Conservation (phyloP, 2,329 filamentous ascomycete genomes). For the Penicillium sp. region DNA sequence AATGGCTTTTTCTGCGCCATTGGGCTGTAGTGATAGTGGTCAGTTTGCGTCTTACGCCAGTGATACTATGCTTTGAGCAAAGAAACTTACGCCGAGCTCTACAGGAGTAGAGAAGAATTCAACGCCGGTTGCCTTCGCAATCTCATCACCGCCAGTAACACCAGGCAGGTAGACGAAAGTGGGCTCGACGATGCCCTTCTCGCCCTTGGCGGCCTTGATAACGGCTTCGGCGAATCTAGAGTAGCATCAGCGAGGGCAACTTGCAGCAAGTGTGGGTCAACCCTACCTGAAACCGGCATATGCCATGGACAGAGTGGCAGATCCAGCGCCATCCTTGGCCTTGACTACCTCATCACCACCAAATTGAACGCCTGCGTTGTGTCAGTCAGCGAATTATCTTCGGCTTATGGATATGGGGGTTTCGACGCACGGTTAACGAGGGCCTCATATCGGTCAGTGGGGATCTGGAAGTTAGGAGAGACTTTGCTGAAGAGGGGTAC, state of each 20-base stretch:
- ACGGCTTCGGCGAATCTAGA: conserved; percentile 87
- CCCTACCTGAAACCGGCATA: conserved; percentile 87
- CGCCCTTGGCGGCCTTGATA: conserved; percentile 80
- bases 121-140: conserved; percentile 76
- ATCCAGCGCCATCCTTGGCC: conserved; percentile 88
- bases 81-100: conserved; percentile 78
- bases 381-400: neutral
- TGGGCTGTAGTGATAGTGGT: conserved; percentile 56
- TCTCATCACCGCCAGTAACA: conserved; percentile 79
- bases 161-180: conserved; percentile 94
- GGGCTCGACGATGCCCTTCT: conserved; percentile 90
- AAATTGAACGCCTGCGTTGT: conserved; percentile 71
- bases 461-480: conserved; percentile 74
- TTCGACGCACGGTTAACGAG: conserved; percentile 73
- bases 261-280: conserved; percentile 10
- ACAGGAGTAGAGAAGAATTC: conserved; percentile 97
- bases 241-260: conserved; percentile 16
- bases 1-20: conserved; percentile 79
- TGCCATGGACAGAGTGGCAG: conserved; percentile 90
- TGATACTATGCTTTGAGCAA: conserved; percentile 1
- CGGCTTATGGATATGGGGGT: neutral
- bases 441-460: conserved; percentile 83
- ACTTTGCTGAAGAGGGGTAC: conserved; percentile 95
- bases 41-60: conserved; percentile 16
- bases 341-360: conserved; percentile 96